Evolutionary conservation across 495 filamentous ascomycete species (phyloP).

Genomic region (Podospora pseudopauciseta): DNA sequence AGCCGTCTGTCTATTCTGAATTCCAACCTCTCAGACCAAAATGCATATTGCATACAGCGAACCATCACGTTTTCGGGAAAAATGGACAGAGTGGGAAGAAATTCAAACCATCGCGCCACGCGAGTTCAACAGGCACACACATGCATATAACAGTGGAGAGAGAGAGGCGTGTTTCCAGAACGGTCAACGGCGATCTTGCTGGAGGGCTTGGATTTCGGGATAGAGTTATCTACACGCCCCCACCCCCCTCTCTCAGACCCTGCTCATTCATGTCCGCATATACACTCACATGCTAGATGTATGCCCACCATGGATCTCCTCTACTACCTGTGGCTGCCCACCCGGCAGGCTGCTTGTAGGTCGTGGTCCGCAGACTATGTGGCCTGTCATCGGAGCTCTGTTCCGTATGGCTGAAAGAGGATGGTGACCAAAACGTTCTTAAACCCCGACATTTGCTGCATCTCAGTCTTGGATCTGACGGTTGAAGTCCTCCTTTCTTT

Average conservation of each 20-base stretch:
- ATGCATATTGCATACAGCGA: neutral
- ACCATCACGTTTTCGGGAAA: neutral
- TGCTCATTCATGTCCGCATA: neutral
- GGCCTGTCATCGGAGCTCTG: neutral
- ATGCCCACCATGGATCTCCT: neutral
- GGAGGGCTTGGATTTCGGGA: neutral
- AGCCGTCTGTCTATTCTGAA: neutral
- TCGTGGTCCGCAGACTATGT: neutral
- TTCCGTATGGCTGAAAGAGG: neutral
- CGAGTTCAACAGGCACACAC: neutral
- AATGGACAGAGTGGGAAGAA: neutral
- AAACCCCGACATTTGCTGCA: neutral
- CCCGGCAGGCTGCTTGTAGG: neutral
- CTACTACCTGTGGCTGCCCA: neutral
- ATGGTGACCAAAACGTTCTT: neutral
- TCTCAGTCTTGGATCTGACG: neutral
- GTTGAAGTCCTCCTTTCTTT: neutral
- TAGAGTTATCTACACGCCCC: neutral
- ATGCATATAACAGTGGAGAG: neutral
- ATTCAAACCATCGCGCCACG: neutral
- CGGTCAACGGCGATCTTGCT: neutral
- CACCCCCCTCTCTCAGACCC: neutral
- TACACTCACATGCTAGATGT: neutral
- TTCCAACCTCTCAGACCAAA: neutral
- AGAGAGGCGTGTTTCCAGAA: neutral